These are phyloP conservation scores for Anthracocystis setariae DNA, from an alignment of 1,284 basidiomycete species.

Conservation along the genomic window DNA sequence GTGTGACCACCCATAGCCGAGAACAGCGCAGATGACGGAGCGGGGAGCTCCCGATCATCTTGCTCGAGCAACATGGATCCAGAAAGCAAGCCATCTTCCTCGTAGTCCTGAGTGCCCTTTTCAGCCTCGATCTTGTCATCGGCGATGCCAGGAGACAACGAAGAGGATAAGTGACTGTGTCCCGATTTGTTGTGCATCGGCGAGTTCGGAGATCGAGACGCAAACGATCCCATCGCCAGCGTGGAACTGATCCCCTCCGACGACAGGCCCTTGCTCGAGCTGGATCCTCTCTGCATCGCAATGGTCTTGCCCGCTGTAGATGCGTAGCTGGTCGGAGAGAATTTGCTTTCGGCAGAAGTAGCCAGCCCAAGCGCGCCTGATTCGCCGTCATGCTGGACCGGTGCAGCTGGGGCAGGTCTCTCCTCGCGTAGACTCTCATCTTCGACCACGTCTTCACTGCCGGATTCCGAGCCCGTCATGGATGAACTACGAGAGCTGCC, in stretches of 20 bases:
- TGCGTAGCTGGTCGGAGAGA: neutral
- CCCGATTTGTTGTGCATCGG: slow-evolving; percentile 5
- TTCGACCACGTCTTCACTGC: slow-evolving; percentile 69
- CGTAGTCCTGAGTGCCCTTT: slow-evolving; percentile 23
- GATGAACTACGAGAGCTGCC: slow-evolving; percentile 30
- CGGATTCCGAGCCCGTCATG: slow-evolving; percentile 23
- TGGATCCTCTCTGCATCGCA: slow-evolving; percentile 22
- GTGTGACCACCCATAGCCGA: slow-evolving; percentile 32
- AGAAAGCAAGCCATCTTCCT: slow-evolving; percentile 44
- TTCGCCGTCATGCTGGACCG: slow-evolving; percentile 27
- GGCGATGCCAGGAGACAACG: slow-evolving; percentile 20
- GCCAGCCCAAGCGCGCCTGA: neutral
- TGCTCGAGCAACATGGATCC: slow-evolving; percentile 41
- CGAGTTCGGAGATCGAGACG: slow-evolving; percentile 14
- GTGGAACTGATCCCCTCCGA: slow-evolving; percentile 14
- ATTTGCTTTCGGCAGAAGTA: neutral
- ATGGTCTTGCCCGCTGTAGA: neutral
- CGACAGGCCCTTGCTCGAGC: slow-evolving; percentile 19
- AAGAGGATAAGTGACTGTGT: slow-evolving; percentile 30
- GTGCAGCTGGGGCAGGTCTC: slow-evolving; percentile 54
- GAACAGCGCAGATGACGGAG: slow-evolving; percentile 38
- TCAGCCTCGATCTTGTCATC: slow-evolving; percentile 31
- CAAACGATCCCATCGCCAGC: slow-evolving; percentile 11
- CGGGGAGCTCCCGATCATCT: slow-evolving; percentile 44
- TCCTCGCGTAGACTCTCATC: slow-evolving; percentile 69